Conservation (phyloP, 192 early-diverging fungal species). For the Coemansia sp. region DNA sequence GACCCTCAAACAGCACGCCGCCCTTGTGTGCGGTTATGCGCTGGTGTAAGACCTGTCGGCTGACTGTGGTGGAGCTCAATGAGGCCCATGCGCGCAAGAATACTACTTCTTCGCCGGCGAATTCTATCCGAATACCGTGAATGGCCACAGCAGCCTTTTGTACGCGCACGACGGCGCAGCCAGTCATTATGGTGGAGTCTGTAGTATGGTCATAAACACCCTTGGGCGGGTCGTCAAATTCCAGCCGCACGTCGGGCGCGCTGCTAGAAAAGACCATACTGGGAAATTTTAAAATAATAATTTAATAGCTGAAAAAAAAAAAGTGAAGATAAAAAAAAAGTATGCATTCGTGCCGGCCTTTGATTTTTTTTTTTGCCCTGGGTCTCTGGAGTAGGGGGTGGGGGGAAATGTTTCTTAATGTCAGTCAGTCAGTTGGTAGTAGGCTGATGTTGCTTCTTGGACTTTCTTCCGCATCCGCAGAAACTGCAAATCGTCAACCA, state of each 20-base stretch:
- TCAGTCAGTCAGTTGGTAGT: too few relatives aligned
- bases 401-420: too few relatives aligned
- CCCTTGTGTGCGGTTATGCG: constrained; percentile 3
- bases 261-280: constrained; percentile 38
- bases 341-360: too few relatives aligned
- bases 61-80: constrained; percentile 19
- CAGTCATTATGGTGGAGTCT: constrained; percentile 9
- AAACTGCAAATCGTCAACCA: neutral
- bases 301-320: neutral
- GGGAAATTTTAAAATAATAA: neutral
- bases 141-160: neutral
- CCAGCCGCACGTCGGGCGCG: constrained; percentile 28
- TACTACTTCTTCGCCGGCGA: constrained; percentile 39
- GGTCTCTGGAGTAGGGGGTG: too few relatives aligned
- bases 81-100: constrained; percentile 35
- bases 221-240: constrained; percentile 5
- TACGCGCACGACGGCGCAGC: constrained; percentile 16
- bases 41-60: constrained; percentile 13
- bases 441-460: neutral
- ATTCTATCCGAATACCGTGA: constrained; percentile 25
- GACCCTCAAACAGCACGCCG: constrained; percentile 26
- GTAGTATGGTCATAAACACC: neutral
- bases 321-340: neutral
- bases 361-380: neutral
- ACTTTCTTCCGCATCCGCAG: neutral